phyloP scores from a whole-genome alignment of 1,139 yeast species.

The Geotrichum europaeum region DNA sequence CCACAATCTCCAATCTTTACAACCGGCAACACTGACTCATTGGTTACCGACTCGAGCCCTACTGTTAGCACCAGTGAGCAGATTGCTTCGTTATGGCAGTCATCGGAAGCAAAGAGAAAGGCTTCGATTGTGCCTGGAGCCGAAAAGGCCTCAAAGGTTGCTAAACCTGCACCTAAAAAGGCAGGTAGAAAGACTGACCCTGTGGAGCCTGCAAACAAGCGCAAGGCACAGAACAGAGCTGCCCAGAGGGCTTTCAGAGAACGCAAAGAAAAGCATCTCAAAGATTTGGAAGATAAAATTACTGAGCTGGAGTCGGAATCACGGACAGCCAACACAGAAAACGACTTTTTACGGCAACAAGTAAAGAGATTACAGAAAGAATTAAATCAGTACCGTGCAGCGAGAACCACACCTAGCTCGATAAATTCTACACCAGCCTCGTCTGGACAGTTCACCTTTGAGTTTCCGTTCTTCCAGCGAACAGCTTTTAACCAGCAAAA shows the following conservation, averaged over 20 bases:
- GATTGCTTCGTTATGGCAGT: background rate
- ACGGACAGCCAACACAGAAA: conserved; percentile 56
- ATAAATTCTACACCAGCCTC: background rate
- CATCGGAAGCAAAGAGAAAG: conserved; percentile 10
- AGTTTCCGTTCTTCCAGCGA: conserved; percentile 37
- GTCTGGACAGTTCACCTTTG: conserved; percentile 31
- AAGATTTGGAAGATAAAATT: conserved; percentile 79
- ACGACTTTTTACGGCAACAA: conserved; percentile 68
- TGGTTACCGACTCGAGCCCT: background rate
- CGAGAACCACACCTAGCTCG: background rate
- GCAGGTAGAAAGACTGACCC: conserved; percentile 74
- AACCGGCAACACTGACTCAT: background rate
- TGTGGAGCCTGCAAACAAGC: conserved; percentile 72
- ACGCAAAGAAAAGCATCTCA: conserved; percentile 81
- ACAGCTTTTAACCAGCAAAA: background rate
- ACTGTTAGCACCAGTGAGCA: background rate
- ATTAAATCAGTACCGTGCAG: conserved; percentile 47
- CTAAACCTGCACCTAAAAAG: conserved; percentile 67
- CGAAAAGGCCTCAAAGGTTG: background rate
- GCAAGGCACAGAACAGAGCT: conserved; percentile 95
- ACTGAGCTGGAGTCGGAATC: conserved; percentile 63
- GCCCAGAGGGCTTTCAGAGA: conserved; percentile 97
- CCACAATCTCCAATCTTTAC: conserved; percentile 14
- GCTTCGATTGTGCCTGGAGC: conserved; percentile 3
- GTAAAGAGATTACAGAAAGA: conserved; percentile 70